These are phyloP conservation scores for Debaryomyces singareniensis DNA, from an alignment of 1,139 yeast species.

Conservation along the genomic window DNA sequence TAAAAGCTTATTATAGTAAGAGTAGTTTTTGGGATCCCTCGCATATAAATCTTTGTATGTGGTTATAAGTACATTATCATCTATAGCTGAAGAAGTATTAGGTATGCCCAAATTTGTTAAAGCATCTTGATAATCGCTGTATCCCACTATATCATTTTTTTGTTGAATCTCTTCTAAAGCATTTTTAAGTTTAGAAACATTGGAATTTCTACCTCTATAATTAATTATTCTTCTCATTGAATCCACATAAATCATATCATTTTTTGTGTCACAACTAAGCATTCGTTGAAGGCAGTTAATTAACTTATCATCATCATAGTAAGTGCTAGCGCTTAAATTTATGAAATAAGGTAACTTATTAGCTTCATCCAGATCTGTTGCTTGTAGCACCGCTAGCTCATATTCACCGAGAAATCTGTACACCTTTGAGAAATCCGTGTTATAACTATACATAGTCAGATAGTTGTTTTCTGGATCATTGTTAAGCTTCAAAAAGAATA, in stretches of 20 bases:
- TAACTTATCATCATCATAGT: conserved; percentile 57
- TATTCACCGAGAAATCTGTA: conserved; percentile 31
- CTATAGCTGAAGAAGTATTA: conserved; percentile 19
- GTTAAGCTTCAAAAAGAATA: conserved; percentile 32
- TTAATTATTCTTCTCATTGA: conserved; percentile 29
- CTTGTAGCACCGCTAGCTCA: conserved; percentile 33
- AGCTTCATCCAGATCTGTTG: conserved; percentile 19
- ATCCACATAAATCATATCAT: conserved; percentile 63
- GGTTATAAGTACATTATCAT: conserved; percentile 39
- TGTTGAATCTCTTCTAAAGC: conserved; percentile 48
- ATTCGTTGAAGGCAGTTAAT: conserved; percentile 57
- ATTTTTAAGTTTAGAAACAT: conserved; percentile 23
- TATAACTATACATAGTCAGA: conserved; percentile 32
- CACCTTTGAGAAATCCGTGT: conserved; percentile 31
- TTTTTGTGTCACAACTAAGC: conserved; percentile 43
- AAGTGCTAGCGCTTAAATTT: conserved; percentile 51
- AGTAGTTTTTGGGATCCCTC: conserved; percentile 28
- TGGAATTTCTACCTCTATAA: conserved; percentile 9
- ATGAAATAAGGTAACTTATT: conserved; percentile 31
- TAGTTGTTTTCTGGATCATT: conserved; percentile 20
- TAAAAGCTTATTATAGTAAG: conserved; percentile 31
- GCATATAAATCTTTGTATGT: conserved; percentile 37
- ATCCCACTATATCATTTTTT: conserved; percentile 54
- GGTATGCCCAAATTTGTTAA: conserved; percentile 47
- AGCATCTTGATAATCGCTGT: conserved; percentile 51